A percentile compares a stretch with the other conserved stretches of the same genome.
phyloP scores from a whole-genome alignment of 164 flowering plant species.

The Liriodendron chinense region DNA sequence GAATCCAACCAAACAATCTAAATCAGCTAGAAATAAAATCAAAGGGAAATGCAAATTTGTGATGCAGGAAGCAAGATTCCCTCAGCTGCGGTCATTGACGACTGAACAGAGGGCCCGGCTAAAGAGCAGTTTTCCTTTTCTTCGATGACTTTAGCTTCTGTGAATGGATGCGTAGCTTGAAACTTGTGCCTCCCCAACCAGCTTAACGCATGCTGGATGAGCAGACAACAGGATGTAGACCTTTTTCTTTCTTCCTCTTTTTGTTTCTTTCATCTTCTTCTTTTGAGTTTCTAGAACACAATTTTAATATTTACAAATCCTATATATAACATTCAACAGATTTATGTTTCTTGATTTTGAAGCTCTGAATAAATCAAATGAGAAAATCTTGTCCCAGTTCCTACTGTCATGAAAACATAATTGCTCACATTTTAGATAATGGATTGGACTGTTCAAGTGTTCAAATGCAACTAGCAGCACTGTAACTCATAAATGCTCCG shows the following conservation, averaged over 20 bases:
- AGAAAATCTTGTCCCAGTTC: not conserved
- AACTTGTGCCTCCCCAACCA: constrained; percentile 86
- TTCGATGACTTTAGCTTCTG: constrained; percentile 95
- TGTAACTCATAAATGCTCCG: no score
- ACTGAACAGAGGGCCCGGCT: constrained; percentile 72
- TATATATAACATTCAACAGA: not conserved
- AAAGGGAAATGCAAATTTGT: not conserved
- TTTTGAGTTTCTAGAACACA: not conserved
- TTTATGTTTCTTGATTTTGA: not conserved
- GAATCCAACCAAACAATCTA: no score
- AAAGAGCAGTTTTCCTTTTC: constrained; percentile 85
- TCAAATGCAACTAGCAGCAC: no score
- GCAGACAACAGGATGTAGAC: not conserved
- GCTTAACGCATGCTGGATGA: constrained; percentile 24
- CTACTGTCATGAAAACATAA: no score
- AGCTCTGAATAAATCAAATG: not conserved
- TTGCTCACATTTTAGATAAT: no score
- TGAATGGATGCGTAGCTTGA: constrained; percentile 95
- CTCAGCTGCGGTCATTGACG: constrained; percentile 75
- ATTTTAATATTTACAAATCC: not conserved
- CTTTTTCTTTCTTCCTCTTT: no score
- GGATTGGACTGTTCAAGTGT: no score
- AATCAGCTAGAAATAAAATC: no score
- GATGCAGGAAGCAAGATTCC: constrained; percentile 95
- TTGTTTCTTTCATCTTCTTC: no score